These are phyloP conservation scores for Graphilbum sp. DNA, from an alignment of 2,329 filamentous ascomycete species.

Conservation along the genomic window DNA sequence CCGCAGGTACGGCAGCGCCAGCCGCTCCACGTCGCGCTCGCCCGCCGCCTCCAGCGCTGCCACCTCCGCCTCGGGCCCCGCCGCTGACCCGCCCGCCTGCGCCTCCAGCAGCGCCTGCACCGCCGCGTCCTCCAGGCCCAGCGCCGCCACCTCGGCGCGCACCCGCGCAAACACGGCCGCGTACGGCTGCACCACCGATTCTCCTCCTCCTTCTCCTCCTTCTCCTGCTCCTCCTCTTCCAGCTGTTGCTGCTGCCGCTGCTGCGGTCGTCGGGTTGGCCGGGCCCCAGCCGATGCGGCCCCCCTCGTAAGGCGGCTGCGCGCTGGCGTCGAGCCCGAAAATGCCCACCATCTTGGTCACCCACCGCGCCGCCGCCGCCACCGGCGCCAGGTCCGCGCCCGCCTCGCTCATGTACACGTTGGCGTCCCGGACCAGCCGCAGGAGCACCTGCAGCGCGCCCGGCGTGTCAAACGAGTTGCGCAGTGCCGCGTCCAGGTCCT, in stretches of 20 bases:
- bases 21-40: slow-evolving; percentile 7
- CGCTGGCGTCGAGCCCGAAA: slow-evolving; percentile 41
- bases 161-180: slow-evolving; percentile 6
- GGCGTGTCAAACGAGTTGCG: slow-evolving; percentile 57
- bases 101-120: slow-evolving; percentile 5
- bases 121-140: slow-evolving; percentile 1
- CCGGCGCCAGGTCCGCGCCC: slow-evolving; percentile 7
- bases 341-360: slow-evolving; percentile 49
- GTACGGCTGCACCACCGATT: slow-evolving; percentile 9
- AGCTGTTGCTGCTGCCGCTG: slow-evolving; percentile 2
- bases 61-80: slow-evolving; percentile 4
- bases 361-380: slow-evolving; percentile 33
- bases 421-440: slow-evolving; percentile 47
- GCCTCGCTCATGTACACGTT: slow-evolving; percentile 24
- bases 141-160: slow-evolving; percentile 6
- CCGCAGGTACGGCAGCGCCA: slow-evolving; percentile 42
- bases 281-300: slow-evolving; percentile 47
- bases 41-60: neutral
- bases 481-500: slow-evolving; percentile 41
- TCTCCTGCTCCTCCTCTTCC: too few relatives aligned
- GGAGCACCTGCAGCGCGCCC: slow-evolving; percentile 42
- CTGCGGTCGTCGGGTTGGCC: slow-evolving; percentile 36
- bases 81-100: neutral
- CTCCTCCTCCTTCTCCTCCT: too few relatives aligned
- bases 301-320: slow-evolving; percentile 17